Conservation (phyloP, 164 flowering plant species). For the Dillenia suffruticosa region DNA sequence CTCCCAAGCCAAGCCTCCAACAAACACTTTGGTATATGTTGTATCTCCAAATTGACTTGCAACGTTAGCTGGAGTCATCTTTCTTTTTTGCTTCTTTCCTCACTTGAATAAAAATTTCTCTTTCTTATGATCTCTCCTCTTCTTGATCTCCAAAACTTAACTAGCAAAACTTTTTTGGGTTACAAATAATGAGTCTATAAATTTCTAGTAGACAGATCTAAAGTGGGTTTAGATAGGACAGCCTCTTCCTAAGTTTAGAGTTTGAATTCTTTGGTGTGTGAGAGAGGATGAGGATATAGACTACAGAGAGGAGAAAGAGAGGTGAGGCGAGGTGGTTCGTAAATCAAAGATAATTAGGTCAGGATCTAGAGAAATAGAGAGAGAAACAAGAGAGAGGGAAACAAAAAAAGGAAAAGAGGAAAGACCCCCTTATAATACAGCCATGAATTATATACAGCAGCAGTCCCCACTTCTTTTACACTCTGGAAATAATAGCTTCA, state of each 20-base stretch:
- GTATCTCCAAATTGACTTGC: conserved; percentile 81
- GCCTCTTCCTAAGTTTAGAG: conserved; percentile 16
- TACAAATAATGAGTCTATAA: too few species aligned
- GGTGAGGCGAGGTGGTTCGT: not conserved
- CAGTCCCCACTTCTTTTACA: conserved; percentile 18
- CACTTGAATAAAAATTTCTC: conserved; percentile 1
- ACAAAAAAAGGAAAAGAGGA: conserved; percentile 26
- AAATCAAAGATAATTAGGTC: conserved; percentile 21
- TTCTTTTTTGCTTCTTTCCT: not conserved
- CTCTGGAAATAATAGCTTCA: conserved; percentile 4
- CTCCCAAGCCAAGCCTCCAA: conserved; percentile 97
- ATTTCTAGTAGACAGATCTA: conserved; percentile 2
- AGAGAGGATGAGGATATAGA: conserved; percentile 7
- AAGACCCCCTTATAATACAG: conserved; percentile 29
- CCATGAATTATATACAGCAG: conserved; percentile 30
- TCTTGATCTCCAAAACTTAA: not conserved
- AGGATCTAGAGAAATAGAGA: conserved; percentile 17
- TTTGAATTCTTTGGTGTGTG: conserved; percentile 4
- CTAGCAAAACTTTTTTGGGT: too few species aligned
- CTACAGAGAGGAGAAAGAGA: too few species aligned
- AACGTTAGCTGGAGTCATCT: conserved; percentile 47
- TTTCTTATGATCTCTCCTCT: not conserved
- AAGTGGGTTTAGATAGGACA: conserved; percentile 10
- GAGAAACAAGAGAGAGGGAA: conserved; percentile 15
- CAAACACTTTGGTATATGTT: conserved; percentile 92